Evolutionary conservation across 192 early-diverging fungal genomes (phyloP).

Genomic region (Entomortierella beljakovae): DNA sequence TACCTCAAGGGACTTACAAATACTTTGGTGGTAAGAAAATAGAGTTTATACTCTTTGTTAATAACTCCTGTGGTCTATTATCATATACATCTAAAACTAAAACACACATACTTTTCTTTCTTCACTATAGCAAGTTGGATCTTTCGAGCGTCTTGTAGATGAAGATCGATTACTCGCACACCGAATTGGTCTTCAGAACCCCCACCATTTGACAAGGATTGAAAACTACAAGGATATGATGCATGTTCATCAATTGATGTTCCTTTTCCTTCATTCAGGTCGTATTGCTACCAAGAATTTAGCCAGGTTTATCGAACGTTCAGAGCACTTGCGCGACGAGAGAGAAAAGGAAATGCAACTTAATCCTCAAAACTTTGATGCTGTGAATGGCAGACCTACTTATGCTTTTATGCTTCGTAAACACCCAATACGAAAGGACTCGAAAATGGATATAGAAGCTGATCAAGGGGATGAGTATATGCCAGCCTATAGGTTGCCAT

Average conservation of each 20-base stretch:
- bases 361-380: neutral
- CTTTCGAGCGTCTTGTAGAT: conserved; percentile 33
- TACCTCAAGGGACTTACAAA: conserved; percentile 17
- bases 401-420: neutral
- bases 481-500: conserved; percentile 11
- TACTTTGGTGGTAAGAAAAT: conserved; percentile 13
- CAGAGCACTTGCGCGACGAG: conserved; percentile 5
- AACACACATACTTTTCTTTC: neutral
- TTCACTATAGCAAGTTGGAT: conserved; percentile 27
- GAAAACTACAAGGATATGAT: conserved; percentile 36
- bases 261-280: neutral
- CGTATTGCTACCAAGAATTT: conserved; percentile 16
- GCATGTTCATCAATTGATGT: conserved; percentile 37
- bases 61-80: neutral
- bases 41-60: neutral
- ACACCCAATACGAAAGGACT: neutral
- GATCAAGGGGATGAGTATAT: neutral
- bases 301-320: conserved; percentile 34
- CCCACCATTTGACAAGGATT: conserved; percentile 4
- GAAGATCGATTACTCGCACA: conserved; percentile 41
- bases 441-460: neutral
- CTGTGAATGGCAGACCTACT: neutral
- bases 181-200: conserved; percentile 25
- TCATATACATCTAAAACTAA: neutral
- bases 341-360: neutral